These are phyloP conservation scores for Alternaria gansuensis DNA, from an alignment of 2,329 filamentous ascomycete species.

Conservation along the genomic window DNA sequence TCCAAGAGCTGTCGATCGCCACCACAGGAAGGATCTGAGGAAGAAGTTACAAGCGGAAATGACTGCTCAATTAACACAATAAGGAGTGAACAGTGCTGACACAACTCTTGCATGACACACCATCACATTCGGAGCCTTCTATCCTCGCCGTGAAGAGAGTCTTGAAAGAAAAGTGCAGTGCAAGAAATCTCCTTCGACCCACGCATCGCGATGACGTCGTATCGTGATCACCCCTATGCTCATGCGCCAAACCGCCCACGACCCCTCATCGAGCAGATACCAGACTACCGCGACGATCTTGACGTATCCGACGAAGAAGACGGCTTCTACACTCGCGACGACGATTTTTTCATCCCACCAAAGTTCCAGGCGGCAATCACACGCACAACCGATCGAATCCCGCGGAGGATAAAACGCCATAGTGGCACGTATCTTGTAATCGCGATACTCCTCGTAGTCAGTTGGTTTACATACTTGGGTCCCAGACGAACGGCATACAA, in stretches of 20 bases:
- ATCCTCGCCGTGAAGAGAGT: neutral
- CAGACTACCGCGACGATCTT: constrained; percentile 37
- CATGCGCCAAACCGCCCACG: constrained; percentile 27
- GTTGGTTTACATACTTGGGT: constrained; percentile 51
- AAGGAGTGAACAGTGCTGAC: neutral
- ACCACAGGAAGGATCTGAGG: constrained; percentile 6
- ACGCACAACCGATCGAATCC: constrained; percentile 41
- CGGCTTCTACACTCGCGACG: constrained; percentile 49
- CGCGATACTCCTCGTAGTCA: constrained; percentile 42
- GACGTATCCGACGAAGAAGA: constrained; percentile 54
- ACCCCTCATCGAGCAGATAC: constrained; percentile 46
- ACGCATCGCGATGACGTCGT: constrained; percentile 32
- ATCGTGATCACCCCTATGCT: constrained; percentile 31
- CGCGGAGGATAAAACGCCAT: constrained; percentile 49
- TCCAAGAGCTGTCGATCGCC: neutral
- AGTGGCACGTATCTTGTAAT: constrained; percentile 46
- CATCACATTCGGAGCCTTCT: neutral
- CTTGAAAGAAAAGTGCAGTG: neutral
- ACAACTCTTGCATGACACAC: neutral
- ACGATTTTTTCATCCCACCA: constrained; percentile 46
- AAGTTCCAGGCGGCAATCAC: constrained; percentile 44
- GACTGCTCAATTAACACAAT: constrained; percentile 6
- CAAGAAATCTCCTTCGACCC: neutral
- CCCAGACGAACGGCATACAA: constrained; percentile 50
- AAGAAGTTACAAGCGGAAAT: neutral